These are phyloP conservation scores for Auriscalpium vulgare DNA, from an alignment of 768 basidiomycete genomes.

Conservation along the genomic window DNA sequence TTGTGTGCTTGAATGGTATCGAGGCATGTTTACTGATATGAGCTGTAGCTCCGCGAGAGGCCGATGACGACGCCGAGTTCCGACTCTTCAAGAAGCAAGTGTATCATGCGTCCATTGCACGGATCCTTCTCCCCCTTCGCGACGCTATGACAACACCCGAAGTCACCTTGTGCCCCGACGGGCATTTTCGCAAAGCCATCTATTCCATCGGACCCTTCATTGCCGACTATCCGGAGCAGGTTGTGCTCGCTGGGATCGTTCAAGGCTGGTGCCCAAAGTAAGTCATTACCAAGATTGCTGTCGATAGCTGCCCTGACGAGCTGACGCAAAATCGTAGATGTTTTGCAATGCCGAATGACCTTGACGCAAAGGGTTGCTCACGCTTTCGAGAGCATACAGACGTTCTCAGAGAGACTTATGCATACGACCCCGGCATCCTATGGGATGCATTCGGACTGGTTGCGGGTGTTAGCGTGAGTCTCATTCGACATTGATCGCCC, in stretches of 20 bases:
- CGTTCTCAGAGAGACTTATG: background rate
- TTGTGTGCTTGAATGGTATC: background rate
- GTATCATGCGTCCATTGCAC: slow-evolving; percentile 4
- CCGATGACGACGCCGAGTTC: background rate
- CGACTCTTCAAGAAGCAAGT: slow-evolving; percentile 13
- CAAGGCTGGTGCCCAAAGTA: slow-evolving; percentile 18
- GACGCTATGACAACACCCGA: slow-evolving; percentile 12
- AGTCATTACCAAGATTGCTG: background rate
- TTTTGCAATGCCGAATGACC: background rate
- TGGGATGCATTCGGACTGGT: slow-evolving; percentile 6
- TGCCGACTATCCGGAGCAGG: slow-evolving; percentile 27
- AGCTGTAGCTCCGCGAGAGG: background rate
- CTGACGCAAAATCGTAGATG: slow-evolving; percentile 3
- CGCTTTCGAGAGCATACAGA: background rate
- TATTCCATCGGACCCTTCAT: slow-evolving; percentile 23
- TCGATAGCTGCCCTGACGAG: background rate
- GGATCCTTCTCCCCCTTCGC: slow-evolving; percentile 4
- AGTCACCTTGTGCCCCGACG: slow-evolving; percentile 18
- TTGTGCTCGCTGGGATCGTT: slow-evolving; percentile 13
- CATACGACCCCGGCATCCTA: background rate
- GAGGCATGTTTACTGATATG: background rate
- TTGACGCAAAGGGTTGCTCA: background rate
- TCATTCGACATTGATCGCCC: background rate
- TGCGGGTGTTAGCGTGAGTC: background rate
- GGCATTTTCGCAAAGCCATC: slow-evolving; percentile 19